A percentile compares a stretch with the other conserved stretches of the same genome.
phyloP scores from a whole-genome alignment of 192 early-diverging fungal species.

The Linnemannia schmuckeri region DNA sequence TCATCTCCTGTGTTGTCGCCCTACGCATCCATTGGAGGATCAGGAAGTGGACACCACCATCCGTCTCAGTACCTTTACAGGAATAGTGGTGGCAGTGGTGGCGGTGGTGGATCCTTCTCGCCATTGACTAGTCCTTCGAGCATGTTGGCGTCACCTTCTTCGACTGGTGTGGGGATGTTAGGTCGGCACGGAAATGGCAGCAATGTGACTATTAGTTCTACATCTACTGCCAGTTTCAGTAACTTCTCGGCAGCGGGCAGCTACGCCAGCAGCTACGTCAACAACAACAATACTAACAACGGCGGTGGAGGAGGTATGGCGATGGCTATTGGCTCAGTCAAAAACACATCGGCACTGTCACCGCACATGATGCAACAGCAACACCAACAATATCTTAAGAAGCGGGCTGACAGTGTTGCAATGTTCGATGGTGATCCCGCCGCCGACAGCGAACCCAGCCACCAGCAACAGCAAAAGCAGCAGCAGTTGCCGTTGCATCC shows the following conservation, averaged over 20 bases:
- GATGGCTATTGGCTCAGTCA: background rate
- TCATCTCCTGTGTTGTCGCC: background rate
- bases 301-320: background rate
- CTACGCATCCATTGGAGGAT: background rate
- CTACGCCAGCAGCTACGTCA: background rate
- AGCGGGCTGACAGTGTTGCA: background rate
- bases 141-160: slow-evolving; percentile 3
- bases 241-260: background rate
- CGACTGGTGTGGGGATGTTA: slow-evolving; percentile 10
- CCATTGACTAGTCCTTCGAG: slow-evolving; percentile 19
- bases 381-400: background rate
- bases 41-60: background rate
- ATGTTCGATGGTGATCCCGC: slow-evolving; percentile 2
- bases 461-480: background rate
- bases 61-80: background rate
- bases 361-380: slow-evolving; percentile 2
- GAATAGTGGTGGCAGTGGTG: background rate
- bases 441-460: background rate
- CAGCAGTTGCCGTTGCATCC: background rate
- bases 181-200: slow-evolving; percentile 1
- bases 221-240: background rate
- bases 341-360: slow-evolving; percentile 1
- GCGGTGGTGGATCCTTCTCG: slow-evolving; percentile 20
- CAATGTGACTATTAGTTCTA: background rate
- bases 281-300: background rate